These are phyloP conservation scores for Aaosphaeria arxii DNA, from an alignment of 2,329 filamentous ascomycete species.

Conservation along the genomic window DNA sequence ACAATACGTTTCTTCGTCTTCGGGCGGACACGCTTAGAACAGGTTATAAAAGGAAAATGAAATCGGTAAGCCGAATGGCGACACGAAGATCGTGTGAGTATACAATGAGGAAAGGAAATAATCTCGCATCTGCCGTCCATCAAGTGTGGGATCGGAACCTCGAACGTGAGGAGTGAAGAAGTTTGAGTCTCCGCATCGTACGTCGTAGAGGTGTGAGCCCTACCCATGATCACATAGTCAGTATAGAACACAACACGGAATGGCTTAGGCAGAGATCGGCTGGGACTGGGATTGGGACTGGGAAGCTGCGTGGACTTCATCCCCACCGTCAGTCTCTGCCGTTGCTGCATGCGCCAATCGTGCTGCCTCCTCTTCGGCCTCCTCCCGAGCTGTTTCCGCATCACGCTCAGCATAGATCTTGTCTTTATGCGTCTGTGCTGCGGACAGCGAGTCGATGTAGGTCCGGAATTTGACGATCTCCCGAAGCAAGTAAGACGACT, in stretches of 20 bases:
- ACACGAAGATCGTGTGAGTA: constrained; percentile 5
- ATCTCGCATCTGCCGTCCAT: too few species aligned
- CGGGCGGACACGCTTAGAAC: not conserved
- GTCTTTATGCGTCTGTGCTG: constrained; percentile 66
- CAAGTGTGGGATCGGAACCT: constrained; percentile 13
- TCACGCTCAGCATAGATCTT: constrained; percentile 60
- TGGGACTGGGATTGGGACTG: constrained; percentile 1
- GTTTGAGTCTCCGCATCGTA: constrained; percentile 32
- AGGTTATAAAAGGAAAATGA: not conserved
- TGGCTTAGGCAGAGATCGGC: constrained; percentile 14
- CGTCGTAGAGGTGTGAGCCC: constrained; percentile 33
- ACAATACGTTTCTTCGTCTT: constrained; percentile 15
- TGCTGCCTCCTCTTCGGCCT: constrained; percentile 8
- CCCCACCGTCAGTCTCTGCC: constrained; percentile 33
- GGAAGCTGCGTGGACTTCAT: constrained; percentile 22
- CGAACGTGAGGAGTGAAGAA: constrained; percentile 33
- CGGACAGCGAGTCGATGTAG: constrained; percentile 81
- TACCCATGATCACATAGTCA: constrained; percentile 24
- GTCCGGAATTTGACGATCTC: constrained; percentile 97
- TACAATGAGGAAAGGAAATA: too few species aligned
- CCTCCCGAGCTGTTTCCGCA: constrained; percentile 18
- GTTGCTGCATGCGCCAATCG: constrained; percentile 4
- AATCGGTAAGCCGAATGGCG: not conserved
- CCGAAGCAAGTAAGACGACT: constrained; percentile 83
- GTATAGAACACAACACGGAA: constrained; percentile 14